These are phyloP conservation scores for Ustulina deusta DNA, from an alignment of 2,329 filamentous ascomycete genomes.

Conservation along the genomic window DNA sequence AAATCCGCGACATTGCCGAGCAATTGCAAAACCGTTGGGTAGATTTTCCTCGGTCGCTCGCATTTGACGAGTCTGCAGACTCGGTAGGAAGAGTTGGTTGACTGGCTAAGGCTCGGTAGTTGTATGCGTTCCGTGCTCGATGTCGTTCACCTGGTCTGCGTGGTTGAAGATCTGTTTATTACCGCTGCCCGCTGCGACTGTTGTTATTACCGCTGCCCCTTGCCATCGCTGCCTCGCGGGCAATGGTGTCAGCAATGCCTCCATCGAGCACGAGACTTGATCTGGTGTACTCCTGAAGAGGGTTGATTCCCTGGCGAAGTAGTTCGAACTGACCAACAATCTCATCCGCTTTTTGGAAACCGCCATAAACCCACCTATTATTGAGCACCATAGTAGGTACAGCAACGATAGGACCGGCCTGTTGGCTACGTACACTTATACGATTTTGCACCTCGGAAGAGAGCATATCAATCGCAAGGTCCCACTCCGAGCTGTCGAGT, in stretches of 20 bases:
- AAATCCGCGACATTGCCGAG: constrained; percentile 1
- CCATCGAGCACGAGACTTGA: constrained; percentile 38
- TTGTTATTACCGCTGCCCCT: constrained; percentile 13
- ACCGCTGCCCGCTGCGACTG: background rate
- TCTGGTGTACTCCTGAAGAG: constrained; percentile 35
- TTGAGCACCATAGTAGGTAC: constrained; percentile 82
- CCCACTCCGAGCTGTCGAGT: constrained; percentile 52
- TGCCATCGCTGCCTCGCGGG: constrained; percentile 29
- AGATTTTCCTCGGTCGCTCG: background rate
- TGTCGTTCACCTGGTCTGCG: background rate
- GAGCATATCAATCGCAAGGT: constrained; percentile 47
- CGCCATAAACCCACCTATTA: constrained; percentile 74
- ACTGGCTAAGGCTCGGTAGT: background rate
- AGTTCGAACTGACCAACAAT: constrained; percentile 76
- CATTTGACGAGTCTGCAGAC: background rate
- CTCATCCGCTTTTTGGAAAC: constrained; percentile 74
- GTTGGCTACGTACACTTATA: constrained; percentile 32
- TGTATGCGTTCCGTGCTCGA: background rate
- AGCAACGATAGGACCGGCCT: constrained; percentile 64
- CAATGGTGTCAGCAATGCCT: constrained; percentile 34
- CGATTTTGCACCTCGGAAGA: constrained; percentile 43
- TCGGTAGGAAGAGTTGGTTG: background rate
- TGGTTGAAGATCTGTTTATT: background rate
- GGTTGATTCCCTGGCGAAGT: constrained; percentile 52
- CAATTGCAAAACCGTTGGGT: background rate